These are phyloP conservation scores for Trichophyton verrucosum DNA, from an alignment of 2,329 filamentous ascomycete species.

Conservation along the genomic window DNA sequence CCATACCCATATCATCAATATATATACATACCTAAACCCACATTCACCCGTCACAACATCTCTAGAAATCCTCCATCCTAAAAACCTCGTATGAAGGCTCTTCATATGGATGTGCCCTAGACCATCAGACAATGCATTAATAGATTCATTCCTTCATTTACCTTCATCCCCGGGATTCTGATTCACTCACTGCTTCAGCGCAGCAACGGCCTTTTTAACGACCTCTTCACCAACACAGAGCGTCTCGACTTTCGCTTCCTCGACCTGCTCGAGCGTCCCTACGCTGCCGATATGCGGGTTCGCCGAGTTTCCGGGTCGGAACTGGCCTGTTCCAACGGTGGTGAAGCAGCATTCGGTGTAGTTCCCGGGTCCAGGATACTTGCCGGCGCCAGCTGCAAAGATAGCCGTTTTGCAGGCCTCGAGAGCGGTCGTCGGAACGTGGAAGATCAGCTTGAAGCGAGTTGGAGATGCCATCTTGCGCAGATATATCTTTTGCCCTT, in stretches of 20 bases:
- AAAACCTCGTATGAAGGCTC: constrained; percentile 35
- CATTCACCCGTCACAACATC: neutral
- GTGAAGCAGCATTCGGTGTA: constrained; percentile 33
- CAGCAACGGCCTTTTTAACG: constrained; percentile 30
- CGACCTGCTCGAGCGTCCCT: constrained; percentile 28
- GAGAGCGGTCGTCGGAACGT: constrained; percentile 28
- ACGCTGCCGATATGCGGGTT: constrained; percentile 31
- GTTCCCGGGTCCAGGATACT: constrained; percentile 27
- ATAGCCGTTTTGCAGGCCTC: constrained; percentile 32
- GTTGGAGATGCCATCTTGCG: constrained; percentile 9
- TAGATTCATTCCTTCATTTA: neutral
- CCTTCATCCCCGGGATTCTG: too few species aligned
- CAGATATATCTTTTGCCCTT: neutral
- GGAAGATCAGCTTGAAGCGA: constrained; percentile 31
- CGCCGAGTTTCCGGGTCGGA: constrained; percentile 29
- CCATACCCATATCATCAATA: neutral
- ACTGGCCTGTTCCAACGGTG: constrained; percentile 30
- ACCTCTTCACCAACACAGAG: constrained; percentile 30
- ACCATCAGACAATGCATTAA: neutral
- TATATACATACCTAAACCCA: neutral
- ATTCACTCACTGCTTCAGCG: constrained; percentile 14
- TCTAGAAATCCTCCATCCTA: constrained; percentile 31
- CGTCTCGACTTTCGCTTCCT: constrained; percentile 34
- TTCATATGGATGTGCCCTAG: constrained; percentile 35
- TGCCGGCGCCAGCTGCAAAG: constrained; percentile 31